Base-by-base conservation (phyloP, 2,329 filamentous ascomycete genomes). In the Escovopsis sp. region DNA sequence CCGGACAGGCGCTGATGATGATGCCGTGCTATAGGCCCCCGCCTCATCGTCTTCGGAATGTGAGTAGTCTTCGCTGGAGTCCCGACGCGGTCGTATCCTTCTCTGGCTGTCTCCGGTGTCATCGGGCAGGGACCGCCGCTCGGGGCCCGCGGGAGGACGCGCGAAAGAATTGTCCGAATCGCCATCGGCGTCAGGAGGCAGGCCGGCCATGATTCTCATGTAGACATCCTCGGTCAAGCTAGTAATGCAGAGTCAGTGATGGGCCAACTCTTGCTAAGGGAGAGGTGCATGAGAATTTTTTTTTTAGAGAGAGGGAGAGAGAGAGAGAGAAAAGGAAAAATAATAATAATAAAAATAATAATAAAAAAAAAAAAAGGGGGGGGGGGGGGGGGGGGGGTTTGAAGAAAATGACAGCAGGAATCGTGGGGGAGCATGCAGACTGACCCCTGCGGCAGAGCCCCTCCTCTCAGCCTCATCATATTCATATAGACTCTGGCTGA, bases 401-500 rank as follows among this genome's bases (percentile, higher is more conserved):
- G 13, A 11, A 33, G 11, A 1, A 16, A 12, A 8, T 25, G n/a
- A 29, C 1, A 9, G 31, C 24, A 30, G 33, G 25, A n/a, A 58
- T 55, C 47, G 48, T 25, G 46, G 25, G 13, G 54, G 46, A 20
- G 51, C 5, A 5, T 20, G 31, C 30, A 47, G 42, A 5, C 47
- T 50, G 29, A 20, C 20, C 20, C 20, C 3, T 20, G 20, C 3
- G 20, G 20, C 20, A 20, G 3, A 20, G 35, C 56, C 51, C 47
- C n/a, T 20, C 51, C 53, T 31, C 53, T 48, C 32, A 53, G 43
- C 37, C 57, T 53, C 47, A 60, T 57, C 40, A 60, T 47, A 37
- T 51, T 55, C 37, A 60, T 41, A 35, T 60, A 60, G 5, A 55
- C 49, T 31, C 56, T 47, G 1, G 51, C 44, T 7, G 54, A 50